Evolutionary conservation across 1,284 basidiomycete species (phyloP), one percentile per base, ranked within the genome.

Genomic region (Sporisorium scitamineum): DNA sequence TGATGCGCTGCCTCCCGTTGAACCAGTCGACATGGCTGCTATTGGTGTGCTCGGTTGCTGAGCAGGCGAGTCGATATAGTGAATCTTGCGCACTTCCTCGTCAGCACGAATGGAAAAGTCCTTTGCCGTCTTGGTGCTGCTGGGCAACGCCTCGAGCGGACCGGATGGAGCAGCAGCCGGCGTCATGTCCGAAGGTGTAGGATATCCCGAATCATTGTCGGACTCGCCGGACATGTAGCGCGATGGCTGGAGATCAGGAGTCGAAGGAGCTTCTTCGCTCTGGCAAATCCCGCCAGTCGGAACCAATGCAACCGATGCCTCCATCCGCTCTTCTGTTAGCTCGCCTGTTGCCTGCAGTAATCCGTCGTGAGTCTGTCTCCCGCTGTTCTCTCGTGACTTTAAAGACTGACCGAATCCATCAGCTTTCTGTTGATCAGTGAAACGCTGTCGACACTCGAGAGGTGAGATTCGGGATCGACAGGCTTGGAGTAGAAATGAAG

Each of bases 121-220:
- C 24, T 29, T 34, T 26, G 32, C 27, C 44, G 20, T 32, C 41
- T 67, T 66, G 45, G 41, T 34, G 41, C 32, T 57, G 45, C 18
- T 16, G 24, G 54, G 22, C 57, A 48, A 57, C 18, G 59, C 39
- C 55, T 60, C 56, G 29, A 42, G 42, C 14, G 54, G 22, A 31
- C 41, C 51, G 37, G 24, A 29, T 32, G 45, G 54, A 31, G 61
- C 54, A 31, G 57, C 54, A 20, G 61, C 61, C 14, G 18, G 22
- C 11, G 67, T 63, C 56, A 65, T 57, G 44, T 71, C 65, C 0
- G 58, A 48, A 32, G 73, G 73, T n/a, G 73, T 76, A 24, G 58
- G 45, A 60, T 70, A 62, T 14, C 64, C 56, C 50, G 74, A 70
- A 32, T 67, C 74, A 70, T 76, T 55, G 57, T 76, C 74, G 44